These are phyloP conservation scores for Xylaria sp. DNA, from an alignment of 2,329 filamentous ascomycete genomes.

Conservation along the genomic window DNA sequence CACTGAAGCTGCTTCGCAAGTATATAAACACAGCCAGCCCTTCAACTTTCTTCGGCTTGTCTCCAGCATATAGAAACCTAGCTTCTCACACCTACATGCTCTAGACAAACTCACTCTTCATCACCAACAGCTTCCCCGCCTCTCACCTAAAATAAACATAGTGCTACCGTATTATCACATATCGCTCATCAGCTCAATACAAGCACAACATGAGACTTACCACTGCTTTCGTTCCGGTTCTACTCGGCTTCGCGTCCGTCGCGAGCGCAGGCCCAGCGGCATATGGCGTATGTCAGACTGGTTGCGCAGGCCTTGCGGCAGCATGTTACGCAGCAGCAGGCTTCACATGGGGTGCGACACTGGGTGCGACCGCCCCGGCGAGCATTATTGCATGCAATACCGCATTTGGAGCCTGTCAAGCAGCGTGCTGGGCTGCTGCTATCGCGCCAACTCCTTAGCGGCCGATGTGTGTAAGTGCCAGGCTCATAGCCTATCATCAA, in stretches of 20 bases:
- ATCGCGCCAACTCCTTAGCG: slow-evolving; percentile 26
- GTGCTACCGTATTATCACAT: neutral
- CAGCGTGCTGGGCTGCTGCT: slow-evolving; percentile 27
- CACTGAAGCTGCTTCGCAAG: neutral
- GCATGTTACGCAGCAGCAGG: slow-evolving; percentile 34
- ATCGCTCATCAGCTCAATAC: neutral
- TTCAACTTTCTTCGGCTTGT: neutral
- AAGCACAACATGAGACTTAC: slow-evolving; percentile 20
- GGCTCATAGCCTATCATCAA: neutral
- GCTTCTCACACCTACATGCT: neutral
- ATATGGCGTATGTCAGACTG: slow-evolving; percentile 35
- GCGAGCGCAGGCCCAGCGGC: slow-evolving; percentile 28
- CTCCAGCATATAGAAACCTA: neutral
- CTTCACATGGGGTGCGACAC: slow-evolving; percentile 31
- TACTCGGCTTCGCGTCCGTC: slow-evolving; percentile 6
- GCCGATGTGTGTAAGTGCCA: neutral
- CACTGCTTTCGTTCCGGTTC: neutral
- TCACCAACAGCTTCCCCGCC: neutral
- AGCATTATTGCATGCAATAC: slow-evolving; percentile 30
- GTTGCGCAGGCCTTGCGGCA: slow-evolving; percentile 28
- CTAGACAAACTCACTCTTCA: neutral
- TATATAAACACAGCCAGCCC: slow-evolving; percentile 14
- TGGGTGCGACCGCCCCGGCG: slow-evolving; percentile 20
- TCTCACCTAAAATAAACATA: neutral
- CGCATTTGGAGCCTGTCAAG: slow-evolving; percentile 32